Base-by-base conservation (phyloP, 306 rosid species). In the Castanospermum australe region DNA sequence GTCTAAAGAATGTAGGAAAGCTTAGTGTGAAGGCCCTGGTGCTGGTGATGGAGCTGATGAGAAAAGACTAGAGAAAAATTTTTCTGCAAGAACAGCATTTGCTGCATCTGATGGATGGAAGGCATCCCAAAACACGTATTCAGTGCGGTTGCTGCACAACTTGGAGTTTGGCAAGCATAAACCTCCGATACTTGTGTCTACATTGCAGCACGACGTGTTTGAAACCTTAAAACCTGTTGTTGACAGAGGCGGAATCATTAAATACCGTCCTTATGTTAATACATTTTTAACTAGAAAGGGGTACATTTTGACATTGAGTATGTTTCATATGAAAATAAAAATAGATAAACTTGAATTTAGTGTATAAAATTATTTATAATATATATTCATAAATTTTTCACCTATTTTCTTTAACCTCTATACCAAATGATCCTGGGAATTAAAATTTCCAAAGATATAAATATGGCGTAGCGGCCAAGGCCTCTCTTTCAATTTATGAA, bases 101-200 rank as follows among this genome's bases (percentile, higher is more conserved):
- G 98, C 98, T 78, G 89, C 90, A 70, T 94, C 98, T 1, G 98
- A 85, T 11, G 98, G 98, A 84, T 94, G 97, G 72, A 94, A 94
- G 12, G 97, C 97, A 71, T 94, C 98, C 96, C 97, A 94, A 77
- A 94, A 92, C 38, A 90, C 98, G 5, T 78, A 92, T 0, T 94
- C 97, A 21, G 18, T 79, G 8, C 97, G 82, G 17, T 94, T 89
- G 0, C 18, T 50, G 77, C 98, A 94, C 13, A 88, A 0, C 72
- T 92, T 92, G 8, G 98, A 88, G 81, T 92, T 94, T 15, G 97
- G 97, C 81, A 94, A 75, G 79, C 98, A 94, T 41, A 94, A 78
- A 56, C 98, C 97, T 56, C 98, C 97, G 9, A 92, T 35, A 8
- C 59, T 80, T 22, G 92, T 77, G 82, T 92, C 97, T 3, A 92